Evolutionary conservation across 331 rosid genomes (phyloP).

Genomic region (Pyracantha coccinea): DNA sequence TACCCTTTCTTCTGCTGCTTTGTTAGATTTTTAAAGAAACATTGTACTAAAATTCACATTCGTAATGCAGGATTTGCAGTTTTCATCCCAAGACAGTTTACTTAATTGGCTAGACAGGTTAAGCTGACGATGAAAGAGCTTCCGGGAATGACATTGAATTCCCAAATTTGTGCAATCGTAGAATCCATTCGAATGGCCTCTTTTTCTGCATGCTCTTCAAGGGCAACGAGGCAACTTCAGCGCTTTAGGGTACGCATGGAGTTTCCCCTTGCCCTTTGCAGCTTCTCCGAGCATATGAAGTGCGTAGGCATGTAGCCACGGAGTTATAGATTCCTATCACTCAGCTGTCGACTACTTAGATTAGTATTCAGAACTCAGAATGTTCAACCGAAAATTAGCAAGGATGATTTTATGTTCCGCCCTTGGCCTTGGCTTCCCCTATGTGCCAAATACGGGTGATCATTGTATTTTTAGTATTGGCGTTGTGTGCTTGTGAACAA

Average conservation of each 20-base stretch:
- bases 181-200: not conserved
- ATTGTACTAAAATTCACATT: slow-evolving; percentile 7
- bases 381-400: not conserved
- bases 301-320: not conserved
- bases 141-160: slow-evolving; percentile 5
- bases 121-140: slow-evolving; percentile 21
- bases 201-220: slow-evolving; percentile 11
- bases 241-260: not conserved
- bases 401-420: not conserved
- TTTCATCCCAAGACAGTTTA: slow-evolving; percentile 64
- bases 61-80: slow-evolving; percentile 50
- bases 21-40: not conserved
- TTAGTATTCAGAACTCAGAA: not conserved
- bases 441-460: not conserved
- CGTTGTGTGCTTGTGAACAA: not conserved
- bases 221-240: slow-evolving; percentile 1
- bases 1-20: slow-evolving; percentile 3
- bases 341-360: not conserved
- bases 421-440: not conserved
- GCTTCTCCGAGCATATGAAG: not conserved
- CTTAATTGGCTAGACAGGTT: slow-evolving; percentile 50
- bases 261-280: not conserved
- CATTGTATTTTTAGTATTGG: not conserved
- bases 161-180: slow-evolving; percentile 10
- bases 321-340: not conserved